Evolutionary conservation across 192 early-diverging fungal species (phyloP).

Genomic region (Entomortierella chlamydospora): DNA sequence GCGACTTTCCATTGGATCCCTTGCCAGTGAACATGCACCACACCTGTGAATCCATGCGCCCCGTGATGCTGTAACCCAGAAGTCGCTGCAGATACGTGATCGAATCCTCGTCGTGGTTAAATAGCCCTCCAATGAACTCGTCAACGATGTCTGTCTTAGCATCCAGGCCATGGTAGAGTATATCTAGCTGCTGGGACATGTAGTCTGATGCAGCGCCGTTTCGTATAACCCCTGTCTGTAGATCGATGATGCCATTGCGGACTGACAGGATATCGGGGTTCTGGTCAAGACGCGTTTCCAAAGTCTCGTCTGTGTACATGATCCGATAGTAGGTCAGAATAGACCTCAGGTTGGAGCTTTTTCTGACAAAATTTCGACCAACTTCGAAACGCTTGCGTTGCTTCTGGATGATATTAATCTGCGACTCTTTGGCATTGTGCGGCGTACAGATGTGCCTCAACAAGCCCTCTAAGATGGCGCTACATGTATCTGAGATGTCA

Average conservation of each 20-base stretch:
- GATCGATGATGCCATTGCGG: conserved; percentile 4
- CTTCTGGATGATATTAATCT: background rate
- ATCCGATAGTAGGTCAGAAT: conserved; percentile 2
- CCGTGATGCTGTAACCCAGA: conserved; percentile 5
- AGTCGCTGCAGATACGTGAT: background rate
- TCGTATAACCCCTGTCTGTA: background rate
- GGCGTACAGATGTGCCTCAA: conserved; percentile 5
- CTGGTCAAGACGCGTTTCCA: conserved; percentile 8
- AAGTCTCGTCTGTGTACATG: background rate
- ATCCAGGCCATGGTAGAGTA: conserved; percentile 3
- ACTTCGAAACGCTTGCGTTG: background rate
- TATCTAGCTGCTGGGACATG: conserved; percentile 11
- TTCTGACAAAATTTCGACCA: background rate
- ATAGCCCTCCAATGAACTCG: background rate
- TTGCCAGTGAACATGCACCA: conserved; percentile 4
- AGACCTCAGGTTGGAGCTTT: background rate
- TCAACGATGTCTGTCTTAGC: background rate
- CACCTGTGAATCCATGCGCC: conserved; percentile 6
- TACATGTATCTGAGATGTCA: background rate
- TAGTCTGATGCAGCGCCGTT: conserved; percentile 3
- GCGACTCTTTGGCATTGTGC: background rate
- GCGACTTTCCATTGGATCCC: conserved; percentile 8
- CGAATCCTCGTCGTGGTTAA: no score
- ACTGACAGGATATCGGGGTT: conserved; percentile 4
- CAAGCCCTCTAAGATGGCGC: background rate